Base-by-base conservation (phyloP, 2,329 filamentous ascomycete genomes). In the Monosporascus cannonballus region DNA sequence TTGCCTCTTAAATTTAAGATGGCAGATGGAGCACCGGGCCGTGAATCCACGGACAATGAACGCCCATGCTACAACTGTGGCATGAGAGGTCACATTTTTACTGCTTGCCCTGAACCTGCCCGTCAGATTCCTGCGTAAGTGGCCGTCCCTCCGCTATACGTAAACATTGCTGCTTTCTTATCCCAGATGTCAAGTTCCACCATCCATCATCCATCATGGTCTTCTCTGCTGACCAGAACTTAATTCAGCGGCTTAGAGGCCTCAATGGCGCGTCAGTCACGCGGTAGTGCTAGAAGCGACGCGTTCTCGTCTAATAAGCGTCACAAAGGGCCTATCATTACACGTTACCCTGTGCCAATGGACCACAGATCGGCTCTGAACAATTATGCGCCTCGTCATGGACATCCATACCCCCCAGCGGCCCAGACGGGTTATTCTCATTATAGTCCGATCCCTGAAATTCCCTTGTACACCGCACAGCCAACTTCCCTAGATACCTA, bases 51-150 rank as follows among this genome's bases (percentile, higher is more conserved):
- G n/a, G 59, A 56, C 36, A 62, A 63, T 49, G 63, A 66, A 20
- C 63, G 54, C 17, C 59, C 61, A 14, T 69, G 66, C 49, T 68
- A 69, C 44, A 69, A 69, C 49, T 69, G 66, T 57, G 66, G 66
- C 41, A 57, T 67, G 55, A 61, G 58, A 47, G 66, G 66, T 20
- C 66, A 69, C 54, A 54, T 66, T 54, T 67, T 67, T 51, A 64
- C 59, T 36, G 65, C 66, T 47, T 69, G 66, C 49, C 65, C 66
- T 9, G 65, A 69, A 51, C 65, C 66, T 37, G 61, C 65, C 44
- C 53, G 66, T 49, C 59, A 62, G 48, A 56, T 66, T n/a, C 66
- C 66, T 47, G 66, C 65, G 66, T 69, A 64, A 64, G 66, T 62
- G 41, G 18, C 51, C 18, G 36, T 52, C 18, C 34, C 50, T 27